Percentiles rank a stretch among this genome's conserved stretches.
Evolutionary conservation across 257 asterid species (phyloP).

Genomic region (Fraxinus pennsylvanica): DNA sequence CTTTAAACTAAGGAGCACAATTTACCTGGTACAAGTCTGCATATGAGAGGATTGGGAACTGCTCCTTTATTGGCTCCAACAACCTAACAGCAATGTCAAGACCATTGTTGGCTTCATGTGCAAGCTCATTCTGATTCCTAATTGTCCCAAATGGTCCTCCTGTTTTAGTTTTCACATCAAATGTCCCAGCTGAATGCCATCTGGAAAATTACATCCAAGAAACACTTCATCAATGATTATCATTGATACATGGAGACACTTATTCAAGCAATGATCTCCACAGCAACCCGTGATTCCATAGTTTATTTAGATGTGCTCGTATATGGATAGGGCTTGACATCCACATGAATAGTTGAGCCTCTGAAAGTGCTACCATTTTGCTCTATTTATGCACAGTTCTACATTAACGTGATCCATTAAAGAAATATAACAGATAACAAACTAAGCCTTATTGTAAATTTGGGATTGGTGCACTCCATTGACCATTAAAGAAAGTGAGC

Average conservation of each 20-base stretch:
- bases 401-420: too few species aligned
- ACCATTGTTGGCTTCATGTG: constrained; percentile 78
- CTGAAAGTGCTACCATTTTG: too few species aligned
- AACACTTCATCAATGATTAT: not conserved
- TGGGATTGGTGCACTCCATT: too few species aligned
- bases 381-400: too few species aligned
- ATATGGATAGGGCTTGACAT: too few species aligned
- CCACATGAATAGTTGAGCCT: too few species aligned
- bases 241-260: not conserved
- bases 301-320: too few species aligned
- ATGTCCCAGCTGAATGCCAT: constrained; percentile 55
- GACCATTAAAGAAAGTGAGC: too few species aligned
- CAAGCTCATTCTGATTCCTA: constrained; percentile 54
- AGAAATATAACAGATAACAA: too few species aligned
- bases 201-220: constrained; percentile 23
- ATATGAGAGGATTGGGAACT: constrained; percentile 59
- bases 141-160: constrained; percentile 90
- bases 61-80: constrained; percentile 71
- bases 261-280: not conserved
- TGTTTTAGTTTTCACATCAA: constrained; percentile 63
- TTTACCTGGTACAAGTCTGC: constrained; percentile 77
- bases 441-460: too few species aligned
- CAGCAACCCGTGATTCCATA: not conserved
- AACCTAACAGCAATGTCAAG: constrained; percentile 73
- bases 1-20: not conserved